Base-by-base conservation (phyloP, 495 filamentous ascomycete species). In the Talaromyces trachyspermus region DNA sequence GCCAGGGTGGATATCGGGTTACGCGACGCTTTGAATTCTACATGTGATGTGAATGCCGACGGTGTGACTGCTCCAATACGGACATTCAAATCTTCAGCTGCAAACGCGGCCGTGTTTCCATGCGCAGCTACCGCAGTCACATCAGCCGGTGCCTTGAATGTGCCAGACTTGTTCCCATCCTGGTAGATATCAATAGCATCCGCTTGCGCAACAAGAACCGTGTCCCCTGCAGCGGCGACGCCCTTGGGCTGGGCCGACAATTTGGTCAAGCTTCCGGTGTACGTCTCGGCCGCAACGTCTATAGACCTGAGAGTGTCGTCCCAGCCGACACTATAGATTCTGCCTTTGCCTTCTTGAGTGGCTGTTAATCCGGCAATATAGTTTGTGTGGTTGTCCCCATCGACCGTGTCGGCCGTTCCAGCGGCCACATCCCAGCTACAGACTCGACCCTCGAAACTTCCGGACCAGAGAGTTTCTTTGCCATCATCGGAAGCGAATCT, bases 301-400 rank as follows among this genome's bases (percentile, higher is more conserved):
- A 94, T 75, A 30, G 78, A 82, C 48, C 90, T 85, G 29, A 95
- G 77, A 4, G 87, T 90, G 62, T 98, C 92, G 63, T 98, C 92
- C 92, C 92, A 97, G 55, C 80, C 89, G 12, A 90, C 85, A 65
- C 86, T 92, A 67, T 87, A 89, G 23, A 88, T 78, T 49, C 79
- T 70, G 23, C 80, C 74, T 4, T 62, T 54, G 8, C 76, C 72
- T 44, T 71, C 65, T 2, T 65, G 46, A 12, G 76, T 73, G 0
- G 82, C 65, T 2, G 85, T 64, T 43, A 98, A 80, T 19, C 84
- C 86, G 7, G 85, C 78, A 46, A 97, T 79, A 58, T 88, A 91
- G 57, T 88, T 88, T 5, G 80, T 80, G 62, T 95, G 92, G 11
- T 72, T 62, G 19, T 87, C 79, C 15, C 92, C 92, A 33, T 90